A percentile compares a stretch with the other conserved stretches of the same genome.
Conservation (phyloP, 495 filamentous ascomycete genomes). For the Aspergillus cavernicola region DNA sequence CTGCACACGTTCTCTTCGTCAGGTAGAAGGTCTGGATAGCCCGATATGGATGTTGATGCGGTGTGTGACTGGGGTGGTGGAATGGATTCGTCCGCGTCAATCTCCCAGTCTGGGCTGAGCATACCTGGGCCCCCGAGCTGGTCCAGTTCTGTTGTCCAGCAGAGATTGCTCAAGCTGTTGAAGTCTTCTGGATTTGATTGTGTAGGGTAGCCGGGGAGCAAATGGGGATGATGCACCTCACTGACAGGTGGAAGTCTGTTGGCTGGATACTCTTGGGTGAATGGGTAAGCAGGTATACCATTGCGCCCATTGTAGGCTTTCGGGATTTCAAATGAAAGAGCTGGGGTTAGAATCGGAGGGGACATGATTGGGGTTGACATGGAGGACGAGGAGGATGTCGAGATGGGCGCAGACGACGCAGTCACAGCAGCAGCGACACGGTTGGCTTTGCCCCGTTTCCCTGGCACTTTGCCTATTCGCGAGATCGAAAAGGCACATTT, state of each 20-base stretch:
- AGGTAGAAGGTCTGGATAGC: not conserved
- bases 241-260: not conserved
- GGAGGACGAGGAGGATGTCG: conserved; percentile 2
- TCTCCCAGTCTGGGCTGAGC: conserved; percentile 14
- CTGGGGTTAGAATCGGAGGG: not conserved
- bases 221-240: not conserved
- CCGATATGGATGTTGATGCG: not conserved
- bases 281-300: not conserved
- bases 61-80: not conserved
- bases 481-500: conserved; percentile 20
- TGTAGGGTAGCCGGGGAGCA: not conserved
- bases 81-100: conserved; percentile 2
- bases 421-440: conserved; percentile 9
- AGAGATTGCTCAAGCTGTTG: not conserved
- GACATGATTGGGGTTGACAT: conserved; percentile 7
- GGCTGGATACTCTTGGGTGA: not conserved
- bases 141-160: conserved; percentile 11
- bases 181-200: not conserved
- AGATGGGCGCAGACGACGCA: conserved; percentile 5
- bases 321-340: not conserved
- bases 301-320: not conserved
- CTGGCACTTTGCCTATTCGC: conserved; percentile 18
- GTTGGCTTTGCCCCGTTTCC: conserved; percentile 20
- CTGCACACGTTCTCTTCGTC: not conserved
- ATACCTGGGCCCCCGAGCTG: not conserved